Percentiles rank a stretch among this genome's conserved stretches.
Conservation (phyloP, 2,329 filamentous ascomycete species). For the Fusarium sulawesiense region DNA sequence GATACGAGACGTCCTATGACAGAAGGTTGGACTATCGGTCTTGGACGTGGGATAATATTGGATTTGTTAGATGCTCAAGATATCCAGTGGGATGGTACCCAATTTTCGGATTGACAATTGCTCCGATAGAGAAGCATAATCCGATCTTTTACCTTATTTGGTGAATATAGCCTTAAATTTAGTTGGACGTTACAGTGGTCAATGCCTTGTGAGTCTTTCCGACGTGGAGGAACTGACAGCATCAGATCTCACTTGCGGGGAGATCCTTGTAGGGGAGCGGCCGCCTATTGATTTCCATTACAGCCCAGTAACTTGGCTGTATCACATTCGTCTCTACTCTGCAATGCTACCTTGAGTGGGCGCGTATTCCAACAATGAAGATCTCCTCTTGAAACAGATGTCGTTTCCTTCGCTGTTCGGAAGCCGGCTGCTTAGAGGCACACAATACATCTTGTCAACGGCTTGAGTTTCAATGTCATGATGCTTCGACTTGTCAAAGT, state of each 20-base stretch:
- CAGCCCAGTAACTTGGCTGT: not conserved
- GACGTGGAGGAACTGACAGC: not conserved
- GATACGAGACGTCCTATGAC: conserved; percentile 19
- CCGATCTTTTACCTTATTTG: conserved; percentile 9
- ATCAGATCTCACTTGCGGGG: conserved; percentile 23
- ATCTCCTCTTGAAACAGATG: conserved; percentile 16
- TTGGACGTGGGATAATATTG: conserved; percentile 14
- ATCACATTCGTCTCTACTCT: not conserved
- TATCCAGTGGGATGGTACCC: conserved; percentile 10
- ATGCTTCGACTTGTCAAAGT: conserved; percentile 5
- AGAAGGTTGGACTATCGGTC: not conserved
- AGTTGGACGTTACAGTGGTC: not conserved
- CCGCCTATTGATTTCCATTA: conserved; percentile 24
- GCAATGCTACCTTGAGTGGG: not conserved
- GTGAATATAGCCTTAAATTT: not conserved
- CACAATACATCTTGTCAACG: conserved; percentile 4
- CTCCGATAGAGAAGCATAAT: conserved; percentile 16
- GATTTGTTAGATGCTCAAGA: conserved; percentile 1
- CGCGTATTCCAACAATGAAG: conserved; percentile 9
- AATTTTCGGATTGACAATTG: conserved; percentile 20
- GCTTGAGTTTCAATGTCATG: conserved; percentile 20
- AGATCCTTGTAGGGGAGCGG: conserved; percentile 30
- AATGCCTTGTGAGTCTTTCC: conserved; percentile 1
- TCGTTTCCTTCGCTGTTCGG: not conserved
- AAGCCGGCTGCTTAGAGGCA: conserved; percentile 1